Conservation (phyloP, 2,329 filamentous ascomycete species). For the Penicillium expansum region DNA sequence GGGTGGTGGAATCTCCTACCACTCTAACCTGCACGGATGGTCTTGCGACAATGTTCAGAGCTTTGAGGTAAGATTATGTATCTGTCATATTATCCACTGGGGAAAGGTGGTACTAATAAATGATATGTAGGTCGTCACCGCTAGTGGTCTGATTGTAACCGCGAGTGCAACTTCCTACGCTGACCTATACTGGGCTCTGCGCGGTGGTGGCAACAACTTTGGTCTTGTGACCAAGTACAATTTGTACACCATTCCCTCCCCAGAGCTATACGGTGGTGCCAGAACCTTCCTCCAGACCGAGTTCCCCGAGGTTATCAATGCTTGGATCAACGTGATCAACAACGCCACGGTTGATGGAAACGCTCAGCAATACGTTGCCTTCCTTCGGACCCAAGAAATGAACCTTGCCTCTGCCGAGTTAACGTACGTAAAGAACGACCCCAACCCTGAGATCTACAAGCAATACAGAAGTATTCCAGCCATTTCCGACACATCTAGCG, state of each 20-base stretch:
- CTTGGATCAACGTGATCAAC: slow-evolving; percentile 33
- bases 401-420: slow-evolving; percentile 34
- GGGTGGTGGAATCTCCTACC: slow-evolving; percentile 35
- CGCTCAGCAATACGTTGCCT: slow-evolving; percentile 36
- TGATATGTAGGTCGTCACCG: slow-evolving; percentile 22
- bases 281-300: slow-evolving; percentile 30
- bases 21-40: slow-evolving; percentile 34
- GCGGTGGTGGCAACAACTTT: slow-evolving; percentile 43
- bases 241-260: slow-evolving; percentile 39
- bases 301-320: slow-evolving; percentile 31
- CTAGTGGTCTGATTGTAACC: slow-evolving; percentile 31
- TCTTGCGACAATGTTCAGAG: slow-evolving; percentile 38
- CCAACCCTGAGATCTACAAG: slow-evolving; percentile 37
- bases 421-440: slow-evolving; percentile 40
- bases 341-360: slow-evolving; percentile 35
- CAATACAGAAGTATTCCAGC: slow-evolving; percentile 36
- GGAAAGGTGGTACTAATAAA: too few species aligned
- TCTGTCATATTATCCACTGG: too few species aligned
- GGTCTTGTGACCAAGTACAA: slow-evolving; percentile 42
- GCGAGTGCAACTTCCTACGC: slow-evolving; percentile 29
- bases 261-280: slow-evolving; percentile 41
- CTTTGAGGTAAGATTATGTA: slow-evolving; percentile 28
- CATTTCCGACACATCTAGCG: slow-evolving; percentile 29
- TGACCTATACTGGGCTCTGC: slow-evolving; percentile 44
- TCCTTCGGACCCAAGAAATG: slow-evolving; percentile 25